Conservation (phyloP, 768 basidiomycete species). For the Guyanaporus albipodus region DNA sequence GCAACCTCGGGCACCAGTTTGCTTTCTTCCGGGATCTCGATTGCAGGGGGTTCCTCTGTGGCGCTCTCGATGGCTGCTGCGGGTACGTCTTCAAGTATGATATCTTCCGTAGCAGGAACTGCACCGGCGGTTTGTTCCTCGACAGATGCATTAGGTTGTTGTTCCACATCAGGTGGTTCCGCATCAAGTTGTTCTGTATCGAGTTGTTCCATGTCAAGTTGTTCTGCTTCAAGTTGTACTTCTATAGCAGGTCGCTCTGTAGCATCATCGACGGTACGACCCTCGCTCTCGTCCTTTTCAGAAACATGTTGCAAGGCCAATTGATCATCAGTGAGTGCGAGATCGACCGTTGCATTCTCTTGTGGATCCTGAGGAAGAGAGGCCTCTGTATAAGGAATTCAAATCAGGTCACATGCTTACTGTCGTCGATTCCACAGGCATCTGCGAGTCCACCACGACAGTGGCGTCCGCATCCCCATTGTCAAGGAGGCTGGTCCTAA, state of each 20-base stretch:
- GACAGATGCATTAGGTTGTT: conserved; percentile 1
- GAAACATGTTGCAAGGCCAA: neutral
- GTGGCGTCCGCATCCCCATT: conserved; percentile 4
- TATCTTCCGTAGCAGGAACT: conserved; percentile 8
- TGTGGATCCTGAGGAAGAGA: conserved; percentile 10
- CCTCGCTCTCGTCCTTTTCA: conserved; percentile 4
- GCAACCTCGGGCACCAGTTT: neutral
- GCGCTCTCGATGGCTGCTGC: conserved; percentile 3
- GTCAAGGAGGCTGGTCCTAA: conserved; percentile 34
- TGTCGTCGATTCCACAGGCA: neutral
- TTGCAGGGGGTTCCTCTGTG: conserved; percentile 8
- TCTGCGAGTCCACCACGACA: conserved; percentile 1
- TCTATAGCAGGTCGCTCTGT: conserved; percentile 1
- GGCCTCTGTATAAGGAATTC: neutral
- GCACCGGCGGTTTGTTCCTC: neutral
- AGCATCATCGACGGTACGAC: neutral
- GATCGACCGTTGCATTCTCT: conserved; percentile 2
- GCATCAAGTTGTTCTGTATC: no score
- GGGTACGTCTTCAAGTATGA: conserved; percentile 1
- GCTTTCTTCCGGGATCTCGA: conserved; percentile 5
- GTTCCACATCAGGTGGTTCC: neutral
- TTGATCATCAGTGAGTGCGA: conserved; percentile 3
- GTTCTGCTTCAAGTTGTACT: neutral
- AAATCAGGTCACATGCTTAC: conserved; percentile 7
- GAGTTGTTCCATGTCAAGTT: neutral